Base-by-base conservation (phyloP, 2,329 filamentous ascomycete species). In the Gyromitra esculenta region DNA sequence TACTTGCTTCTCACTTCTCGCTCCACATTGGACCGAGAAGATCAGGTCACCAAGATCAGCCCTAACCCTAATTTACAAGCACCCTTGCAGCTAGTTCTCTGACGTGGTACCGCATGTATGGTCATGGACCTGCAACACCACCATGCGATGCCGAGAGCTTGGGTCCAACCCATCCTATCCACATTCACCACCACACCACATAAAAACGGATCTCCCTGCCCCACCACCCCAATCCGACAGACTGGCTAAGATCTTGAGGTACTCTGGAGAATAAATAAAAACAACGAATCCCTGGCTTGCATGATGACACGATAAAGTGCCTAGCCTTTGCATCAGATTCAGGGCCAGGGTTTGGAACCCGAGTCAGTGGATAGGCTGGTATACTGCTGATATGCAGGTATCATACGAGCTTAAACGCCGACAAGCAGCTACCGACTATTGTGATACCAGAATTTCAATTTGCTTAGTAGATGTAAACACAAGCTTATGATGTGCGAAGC, bases 51-150 rank as follows among this genome's bases (percentile, higher is more conserved):
- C 25, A 2, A 31, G 25, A 3, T 31, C 25, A 31, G 2, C 8
- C 13, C n/a, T 5, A 39, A 60, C 56, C 56, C 56, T 60, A 60
- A 41, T 15, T 35, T 35, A 60, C 35, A 9, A 15, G 15, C 56
- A 60, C 15, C 56, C 35, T 35, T 41, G 25, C 52, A 13, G 3
- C 56, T 5, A 9, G 13, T 18, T n/a, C 48, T 52, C 52, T 21
- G 52, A 60, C 35, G 56, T 60, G 56, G 56, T 60, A 60, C 56
- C 5, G 35, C 56, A 37, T 41, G 31, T 60, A 41, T 60, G 56
- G 56, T 31, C 25, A 31, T 31, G 4, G 4, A 31, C 25, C 25
- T 31, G 18, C 18, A 7, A 52, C 41, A 45, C 9, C 41, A 45
- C 41, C 41, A 45, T 15, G 41, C 41, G 41, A 52, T 21, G 48